Conservation (phyloP, 805 yeast genomes). For the Gaillardinia entomophila region DNA sequence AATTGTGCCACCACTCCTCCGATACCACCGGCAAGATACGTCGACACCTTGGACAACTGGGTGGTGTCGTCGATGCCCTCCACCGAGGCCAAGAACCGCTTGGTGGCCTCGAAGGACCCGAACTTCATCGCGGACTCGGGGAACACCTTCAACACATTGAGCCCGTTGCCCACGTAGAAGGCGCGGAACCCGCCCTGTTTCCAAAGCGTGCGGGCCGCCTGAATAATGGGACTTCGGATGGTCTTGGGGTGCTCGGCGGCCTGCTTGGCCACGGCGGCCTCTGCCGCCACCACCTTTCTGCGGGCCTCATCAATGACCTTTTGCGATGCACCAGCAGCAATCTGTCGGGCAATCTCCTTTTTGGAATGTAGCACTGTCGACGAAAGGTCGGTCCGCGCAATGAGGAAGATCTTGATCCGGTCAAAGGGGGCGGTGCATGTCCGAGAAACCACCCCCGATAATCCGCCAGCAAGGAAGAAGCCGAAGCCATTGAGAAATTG, state of each 20-base stretch:
- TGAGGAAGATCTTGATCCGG: conserved; percentile 86
- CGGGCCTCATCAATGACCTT: conserved; percentile 31
- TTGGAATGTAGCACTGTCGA: conserved; percentile 63
- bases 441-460: conserved; percentile 92
- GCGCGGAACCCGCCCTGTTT: conserved; percentile 82
- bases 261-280: conserved; percentile 17
- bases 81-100: conserved; percentile 60
- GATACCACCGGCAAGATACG: conserved; percentile 90
- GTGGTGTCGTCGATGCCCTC: conserved; percentile 73
- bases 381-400: conserved; percentile 80
- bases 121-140: conserved; percentile 98
- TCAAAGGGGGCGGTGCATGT: conserved; percentile 97
- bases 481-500: conserved; percentile 83
- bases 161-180: conserved; percentile 92
- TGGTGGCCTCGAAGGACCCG: conserved; percentile 89
- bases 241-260: conserved; percentile 29
- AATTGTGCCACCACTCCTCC: conserved; percentile 95
- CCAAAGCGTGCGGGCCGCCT: conserved; percentile 79
- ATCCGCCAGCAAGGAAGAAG: conserved; percentile 89
- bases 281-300: conserved; percentile 20
- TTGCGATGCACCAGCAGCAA: conserved; percentile 29
- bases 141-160: conserved; percentile 87
- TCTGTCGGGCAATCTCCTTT: conserved; percentile 32
- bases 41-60: conserved; percentile 67
- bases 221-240: conserved; percentile 67